Base-by-base conservation (phyloP, 1,284 basidiomycete genomes). In the Ustilago esculenta region DNA sequence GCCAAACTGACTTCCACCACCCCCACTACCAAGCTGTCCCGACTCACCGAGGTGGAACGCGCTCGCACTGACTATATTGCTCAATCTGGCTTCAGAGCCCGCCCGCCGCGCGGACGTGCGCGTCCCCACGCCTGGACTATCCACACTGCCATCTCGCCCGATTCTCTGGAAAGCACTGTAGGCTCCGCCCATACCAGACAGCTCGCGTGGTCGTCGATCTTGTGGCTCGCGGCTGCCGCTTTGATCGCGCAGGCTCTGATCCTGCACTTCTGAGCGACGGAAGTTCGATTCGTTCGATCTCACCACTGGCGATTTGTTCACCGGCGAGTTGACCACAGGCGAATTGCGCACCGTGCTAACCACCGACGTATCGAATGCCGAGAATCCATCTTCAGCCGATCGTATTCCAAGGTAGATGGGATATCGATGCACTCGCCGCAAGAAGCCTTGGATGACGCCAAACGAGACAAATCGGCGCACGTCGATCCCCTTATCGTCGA, bases 361-460 rank as follows among this genome's bases (percentile, higher is more conserved):
- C 32, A 47, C 24, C 36, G 57, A 61, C 0, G 36, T 44, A n/a
- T 66, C 68, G 29, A 55, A 52, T 1, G 30, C 44, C 4, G 48
- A 27, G 20, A 47, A 33, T 5, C 50, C 49, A 3, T 58, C 68
- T 10, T 46, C 57, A 4, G 25, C 42, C 11, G 30, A 20, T 2
- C 48, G 35, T 5, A 34, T 8, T 2, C 56, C 66, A 1, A 77
- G 42, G n/a, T 91, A 85, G 33, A 96, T 85, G 0, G 96, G 96
- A 86, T 91, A 98, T 15, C 94, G 88, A 80, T 97, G 92, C 0
- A 98, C 90, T 33, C 96, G 86, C 7, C 92, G 88, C 12, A 99
- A 85, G 79, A 98, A 98, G 0, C 94, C 94, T 84, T 99, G 98
- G 84, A 99, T 96, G n/a, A 97, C 90, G 12, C 95, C 96, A 78